Base-by-base conservation (phyloP, 805 yeast genomes). In the Yarrowia sp. region DNA sequence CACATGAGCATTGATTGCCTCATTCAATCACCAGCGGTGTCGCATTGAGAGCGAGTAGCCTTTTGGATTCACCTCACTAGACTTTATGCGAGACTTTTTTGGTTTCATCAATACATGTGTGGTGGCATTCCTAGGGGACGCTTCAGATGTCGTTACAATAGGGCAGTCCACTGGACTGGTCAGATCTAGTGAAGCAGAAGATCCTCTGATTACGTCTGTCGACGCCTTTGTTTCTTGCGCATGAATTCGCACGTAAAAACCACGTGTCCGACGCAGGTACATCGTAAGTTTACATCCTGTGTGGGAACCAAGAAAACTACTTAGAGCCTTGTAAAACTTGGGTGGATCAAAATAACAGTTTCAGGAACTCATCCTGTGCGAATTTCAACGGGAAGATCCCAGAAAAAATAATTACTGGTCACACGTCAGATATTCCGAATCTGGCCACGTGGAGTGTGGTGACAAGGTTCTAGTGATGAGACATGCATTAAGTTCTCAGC, bases 401-500 rank as follows among this genome's bases (percentile, higher is more conserved):
- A 22, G 4, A n/a, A 44, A 44, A 44, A 46, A n/a, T n/a, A 28
- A 24, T 1, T 21, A 22, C 4, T 16, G 12, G 2, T 24, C 19
- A 9, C 16, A 16, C 17, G 14, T 22, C 9, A 7, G 51, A 19
- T n/a, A 22, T 44, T 46, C 26, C 24, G 26, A 19, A 30, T n/a
- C 16, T 30, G 65, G 36, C 48, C 40, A 61, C 65, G 64, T 51
- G 51, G 38, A 30, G 62, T 32, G 30, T 21, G 35, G 24, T 17
- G 28, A 44, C 51, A 22, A 38, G 32, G 56, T 44, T 32, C 32
- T 8, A 28, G 30, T 59, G 3, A 30, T 44, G 30, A 43, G 58
- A 33, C 58, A 21, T 33, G 41, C 58, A 33, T 51, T 51, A 51
- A 35, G 58, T 51, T 51, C 58, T 51, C 58, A 51, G 58, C 58